A percentile compares a stretch with the other conserved stretches of the same genome.
These are phyloP conservation scores for Oryza nivara DNA, from an alignment of 176 grass and related monocot genomes.

Conservation along the genomic window DNA sequence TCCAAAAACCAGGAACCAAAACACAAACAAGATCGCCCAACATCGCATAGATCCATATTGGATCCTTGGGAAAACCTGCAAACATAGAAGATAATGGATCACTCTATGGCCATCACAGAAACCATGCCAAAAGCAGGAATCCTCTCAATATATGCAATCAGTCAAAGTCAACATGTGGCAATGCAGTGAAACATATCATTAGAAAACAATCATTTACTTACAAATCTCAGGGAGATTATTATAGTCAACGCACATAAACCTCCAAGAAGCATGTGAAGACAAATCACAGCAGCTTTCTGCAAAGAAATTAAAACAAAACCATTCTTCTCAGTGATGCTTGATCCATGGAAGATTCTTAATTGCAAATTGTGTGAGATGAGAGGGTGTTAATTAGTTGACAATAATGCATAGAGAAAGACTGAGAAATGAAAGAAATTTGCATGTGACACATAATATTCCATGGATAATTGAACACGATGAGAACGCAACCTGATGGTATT, in stretches of 20 bases:
- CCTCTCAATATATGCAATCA: constrained; percentile 2
- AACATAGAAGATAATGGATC: constrained; percentile 4
- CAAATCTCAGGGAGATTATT: constrained; percentile 88
- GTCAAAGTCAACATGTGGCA: no score
- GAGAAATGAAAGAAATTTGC: neutral
- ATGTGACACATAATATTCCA: neutral
- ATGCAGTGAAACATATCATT: neutral
- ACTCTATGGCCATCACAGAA: neutral
- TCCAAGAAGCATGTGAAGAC: constrained; percentile 81
- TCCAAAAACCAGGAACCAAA: constrained; percentile 92
- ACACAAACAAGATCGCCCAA: constrained; percentile 75
- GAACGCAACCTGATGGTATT: constrained; percentile 13
- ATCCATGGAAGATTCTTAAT: neutral
- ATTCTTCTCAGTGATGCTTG: constrained; percentile 18
- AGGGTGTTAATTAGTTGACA: constrained; percentile 4
- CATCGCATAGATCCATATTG: constrained; percentile 69
- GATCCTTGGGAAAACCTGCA: constrained; percentile 72
- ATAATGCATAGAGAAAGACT: neutral
- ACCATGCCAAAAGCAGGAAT: neutral
- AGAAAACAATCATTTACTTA: constrained; percentile 57
- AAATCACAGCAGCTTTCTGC: constrained; percentile 80
- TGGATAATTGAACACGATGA: neutral
- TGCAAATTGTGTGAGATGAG: neutral
- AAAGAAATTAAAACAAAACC: constrained; percentile 42
- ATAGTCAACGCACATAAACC: constrained; percentile 70